Conservation (phyloP, 305 asterid species). For the Solanum hybrid region DNA sequence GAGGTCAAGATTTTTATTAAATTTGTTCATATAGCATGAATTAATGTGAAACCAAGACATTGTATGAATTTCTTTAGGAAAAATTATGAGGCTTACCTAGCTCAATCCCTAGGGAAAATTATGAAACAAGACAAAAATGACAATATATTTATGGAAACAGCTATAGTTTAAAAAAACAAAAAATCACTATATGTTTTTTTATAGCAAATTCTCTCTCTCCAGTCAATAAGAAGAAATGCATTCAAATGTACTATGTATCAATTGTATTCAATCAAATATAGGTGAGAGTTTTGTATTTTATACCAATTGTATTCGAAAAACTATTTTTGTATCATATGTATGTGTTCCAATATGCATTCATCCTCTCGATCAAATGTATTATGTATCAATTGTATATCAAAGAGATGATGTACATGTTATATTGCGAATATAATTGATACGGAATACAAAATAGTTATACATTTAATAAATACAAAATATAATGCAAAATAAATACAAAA, state of each 20-base stretch:
- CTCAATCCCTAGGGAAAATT: background rate
- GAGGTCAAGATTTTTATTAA: background rate
- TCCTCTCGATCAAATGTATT: background rate
- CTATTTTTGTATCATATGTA: no score
- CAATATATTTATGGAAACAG: background rate
- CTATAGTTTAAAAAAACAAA: background rate
- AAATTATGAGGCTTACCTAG: background rate
- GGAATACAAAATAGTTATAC: background rate
- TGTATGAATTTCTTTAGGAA: background rate
- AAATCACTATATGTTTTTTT: background rate
- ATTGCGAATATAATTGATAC: background rate
- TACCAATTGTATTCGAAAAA: no score
- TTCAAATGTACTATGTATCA: no score
- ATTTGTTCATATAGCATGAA: no score
- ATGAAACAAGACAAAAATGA: background rate
- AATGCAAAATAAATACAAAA: background rate
- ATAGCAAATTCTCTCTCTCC: background rate
- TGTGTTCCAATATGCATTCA: no score
- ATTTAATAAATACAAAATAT: background rate
- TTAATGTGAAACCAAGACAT: no score
- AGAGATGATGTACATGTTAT: background rate
- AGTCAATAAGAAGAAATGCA: no score
- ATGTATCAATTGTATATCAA: background rate
- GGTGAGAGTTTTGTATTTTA: background rate
- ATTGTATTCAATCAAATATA: no score